A percentile compares a stretch with the other conserved stretches of the same genome.
phyloP scores from a whole-genome alignment of 768 basidiomycete genomes.

The Sutorius australiensis region DNA sequence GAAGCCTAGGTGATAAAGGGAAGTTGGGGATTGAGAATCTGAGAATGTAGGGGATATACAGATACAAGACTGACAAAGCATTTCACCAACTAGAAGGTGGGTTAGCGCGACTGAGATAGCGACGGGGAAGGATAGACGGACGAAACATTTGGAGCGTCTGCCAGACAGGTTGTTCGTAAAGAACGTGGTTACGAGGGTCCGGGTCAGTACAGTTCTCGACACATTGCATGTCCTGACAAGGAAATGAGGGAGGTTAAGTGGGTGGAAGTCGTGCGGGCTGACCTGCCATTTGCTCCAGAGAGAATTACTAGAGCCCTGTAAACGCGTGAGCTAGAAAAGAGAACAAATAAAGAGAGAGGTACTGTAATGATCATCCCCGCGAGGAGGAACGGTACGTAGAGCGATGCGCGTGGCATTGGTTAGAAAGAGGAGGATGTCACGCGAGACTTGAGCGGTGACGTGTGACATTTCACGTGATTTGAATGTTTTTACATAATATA shows the following conservation, averaged over 20 bases:
- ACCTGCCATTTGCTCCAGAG: constrained; percentile 85
- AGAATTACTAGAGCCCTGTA: constrained; percentile 74
- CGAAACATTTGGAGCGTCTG: constrained; percentile 89
- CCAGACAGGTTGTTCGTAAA: constrained; percentile 95
- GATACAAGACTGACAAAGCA: constrained; percentile 67
- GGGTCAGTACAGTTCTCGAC: constrained; percentile 84
- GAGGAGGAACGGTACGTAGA: constrained; percentile 76
- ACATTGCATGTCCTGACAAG: constrained; percentile 88
- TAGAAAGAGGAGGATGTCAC: constrained; percentile 11
- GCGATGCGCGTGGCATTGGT: constrained; percentile 51
- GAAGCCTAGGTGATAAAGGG: constrained; percentile 57
- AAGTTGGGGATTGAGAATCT: constrained; percentile 13
- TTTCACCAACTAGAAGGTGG: constrained; percentile 76
- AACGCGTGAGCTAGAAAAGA: background rate
- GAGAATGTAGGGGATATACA: constrained; percentile 11
- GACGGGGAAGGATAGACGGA: constrained; percentile 38
- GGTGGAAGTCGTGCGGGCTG: constrained; percentile 13
- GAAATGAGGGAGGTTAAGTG: constrained; percentile 1
- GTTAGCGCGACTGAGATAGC: constrained; percentile 27
- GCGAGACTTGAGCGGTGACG: constrained; percentile 7
- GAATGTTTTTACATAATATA: background rate
- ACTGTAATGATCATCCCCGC: constrained; percentile 92
- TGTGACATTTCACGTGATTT: constrained; percentile 22
- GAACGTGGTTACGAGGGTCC: constrained; percentile 55
- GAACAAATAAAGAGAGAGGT: background rate